phyloP scores from a whole-genome alignment of 176 grass and related monocot genomes.

The Avena atlantica region DNA sequence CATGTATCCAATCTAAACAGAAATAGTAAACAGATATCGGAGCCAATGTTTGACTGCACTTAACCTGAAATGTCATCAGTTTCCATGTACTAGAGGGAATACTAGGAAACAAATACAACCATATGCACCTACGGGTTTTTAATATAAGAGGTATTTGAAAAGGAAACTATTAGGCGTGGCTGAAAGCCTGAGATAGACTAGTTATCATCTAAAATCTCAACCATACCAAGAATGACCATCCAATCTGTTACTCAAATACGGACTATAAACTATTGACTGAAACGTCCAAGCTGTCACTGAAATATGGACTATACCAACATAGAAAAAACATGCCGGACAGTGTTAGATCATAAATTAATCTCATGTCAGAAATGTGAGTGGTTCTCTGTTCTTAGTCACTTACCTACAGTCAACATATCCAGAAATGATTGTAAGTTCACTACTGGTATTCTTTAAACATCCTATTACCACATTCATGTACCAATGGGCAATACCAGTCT shows the following conservation, averaged over 20 bases:
- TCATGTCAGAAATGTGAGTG: background rate
- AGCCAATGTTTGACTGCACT: background rate
- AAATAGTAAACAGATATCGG: background rate
- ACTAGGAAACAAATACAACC: slow-evolving; percentile 32
- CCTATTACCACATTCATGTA: slow-evolving; percentile 5
- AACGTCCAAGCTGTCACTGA: background rate
- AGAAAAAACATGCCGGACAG: background rate
- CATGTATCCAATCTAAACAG: background rate
- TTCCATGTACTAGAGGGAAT: background rate
- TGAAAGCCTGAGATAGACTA: background rate
- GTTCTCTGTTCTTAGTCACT: background rate
- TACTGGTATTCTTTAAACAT: background rate
- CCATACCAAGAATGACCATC: background rate
- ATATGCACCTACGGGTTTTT: background rate
- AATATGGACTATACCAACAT: background rate
- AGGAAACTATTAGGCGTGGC: background rate
- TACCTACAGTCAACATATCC: background rate
- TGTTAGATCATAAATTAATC: slow-evolving; percentile 4
- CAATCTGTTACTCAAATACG: background rate
- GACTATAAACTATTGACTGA: slow-evolving; percentile 21
- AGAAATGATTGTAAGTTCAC: background rate
- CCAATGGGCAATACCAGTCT: background rate
- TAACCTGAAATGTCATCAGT: background rate
- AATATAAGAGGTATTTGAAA: slow-evolving; percentile 21
- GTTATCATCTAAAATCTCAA: background rate